Evolutionary conservation across 805 yeast species (phyloP).

Genomic region (Citeromyces matritensis): DNA sequence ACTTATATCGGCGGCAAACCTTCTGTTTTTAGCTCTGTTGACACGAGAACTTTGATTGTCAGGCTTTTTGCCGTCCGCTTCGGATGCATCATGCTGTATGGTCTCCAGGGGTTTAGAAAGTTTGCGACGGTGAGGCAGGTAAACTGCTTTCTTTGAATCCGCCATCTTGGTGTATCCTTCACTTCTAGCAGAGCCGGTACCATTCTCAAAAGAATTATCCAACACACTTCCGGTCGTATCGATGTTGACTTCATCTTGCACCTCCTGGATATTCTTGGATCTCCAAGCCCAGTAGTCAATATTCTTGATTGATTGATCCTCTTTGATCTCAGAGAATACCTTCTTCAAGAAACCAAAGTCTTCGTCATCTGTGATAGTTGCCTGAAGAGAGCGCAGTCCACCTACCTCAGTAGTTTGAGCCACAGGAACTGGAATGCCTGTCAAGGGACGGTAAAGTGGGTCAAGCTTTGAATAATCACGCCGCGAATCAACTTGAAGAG

Average conservation of each 20-base stretch:
- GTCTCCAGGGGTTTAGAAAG: constrained; percentile 59
- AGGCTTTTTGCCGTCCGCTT: constrained; percentile 11
- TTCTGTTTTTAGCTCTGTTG: constrained; percentile 74
- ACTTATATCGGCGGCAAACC: constrained; percentile 80
- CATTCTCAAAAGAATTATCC: constrained; percentile 17
- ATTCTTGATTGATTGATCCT: constrained; percentile 13
- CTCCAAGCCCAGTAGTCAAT: constrained; percentile 59
- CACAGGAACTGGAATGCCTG: constrained; percentile 38
- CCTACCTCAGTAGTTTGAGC: constrained; percentile 28
- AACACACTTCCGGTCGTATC: constrained; percentile 12
- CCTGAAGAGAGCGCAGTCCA: constrained; percentile 25
- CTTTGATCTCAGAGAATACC: constrained; percentile 16
- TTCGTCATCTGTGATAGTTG: constrained; percentile 51
- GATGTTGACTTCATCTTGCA: constrained; percentile 12
- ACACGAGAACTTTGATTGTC: constrained; percentile 62
- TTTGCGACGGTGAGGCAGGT: constrained; percentile 70
- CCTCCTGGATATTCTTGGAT: constrained; percentile 17
- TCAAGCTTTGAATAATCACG: constrained; percentile 15
- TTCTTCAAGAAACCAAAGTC: constrained; percentile 42
- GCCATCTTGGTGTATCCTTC: constrained; percentile 63
- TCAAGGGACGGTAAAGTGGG: constrained; percentile 32
- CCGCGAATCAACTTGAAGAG: constrained; percentile 7
- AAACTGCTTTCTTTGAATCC: constrained; percentile 58
- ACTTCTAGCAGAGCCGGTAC: constrained; percentile 50
- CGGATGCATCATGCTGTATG: constrained; percentile 44